phyloP scores from a whole-genome alignment of 345 rosid species.

The Euphorbia lathyris region DNA sequence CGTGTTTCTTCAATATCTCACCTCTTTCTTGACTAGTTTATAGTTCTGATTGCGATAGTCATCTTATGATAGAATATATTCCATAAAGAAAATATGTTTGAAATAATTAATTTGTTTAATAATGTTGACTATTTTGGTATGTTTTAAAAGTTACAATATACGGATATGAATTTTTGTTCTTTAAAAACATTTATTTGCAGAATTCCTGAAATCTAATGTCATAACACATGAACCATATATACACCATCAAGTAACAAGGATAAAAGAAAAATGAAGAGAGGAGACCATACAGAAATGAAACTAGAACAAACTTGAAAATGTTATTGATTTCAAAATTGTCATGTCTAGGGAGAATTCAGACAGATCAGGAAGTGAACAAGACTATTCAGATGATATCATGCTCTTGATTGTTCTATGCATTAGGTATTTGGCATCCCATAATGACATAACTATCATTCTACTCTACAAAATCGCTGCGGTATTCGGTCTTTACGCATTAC shows the following conservation, averaged over 20 bases:
- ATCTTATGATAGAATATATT: too few species aligned
- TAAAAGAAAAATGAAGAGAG: background rate
- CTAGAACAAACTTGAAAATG: background rate
- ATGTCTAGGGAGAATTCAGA: background rate
- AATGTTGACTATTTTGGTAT: too few species aligned
- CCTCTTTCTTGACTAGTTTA: too few species aligned
- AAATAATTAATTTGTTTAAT: too few species aligned
- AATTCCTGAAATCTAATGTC: background rate
- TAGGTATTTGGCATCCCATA: background rate
- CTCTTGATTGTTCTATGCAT: background rate
- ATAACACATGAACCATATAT: too few species aligned
- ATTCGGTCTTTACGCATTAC: conserved; percentile 7
- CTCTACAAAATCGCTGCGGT: background rate
- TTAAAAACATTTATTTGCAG: too few species aligned
- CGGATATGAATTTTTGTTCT: too few species aligned
- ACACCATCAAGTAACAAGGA: too few species aligned
- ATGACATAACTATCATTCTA: background rate
- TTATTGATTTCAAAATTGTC: background rate
- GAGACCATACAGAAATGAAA: background rate
- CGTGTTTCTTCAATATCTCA: too few species aligned
- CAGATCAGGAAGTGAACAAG: background rate
- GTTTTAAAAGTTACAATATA: too few species aligned
- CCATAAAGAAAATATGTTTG: too few species aligned
- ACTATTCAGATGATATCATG: background rate
- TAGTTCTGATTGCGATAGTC: too few species aligned